These are phyloP conservation scores for Penicillium corylophilum DNA, from an alignment of 2,329 filamentous ascomycete species.

Conservation along the genomic window DNA sequence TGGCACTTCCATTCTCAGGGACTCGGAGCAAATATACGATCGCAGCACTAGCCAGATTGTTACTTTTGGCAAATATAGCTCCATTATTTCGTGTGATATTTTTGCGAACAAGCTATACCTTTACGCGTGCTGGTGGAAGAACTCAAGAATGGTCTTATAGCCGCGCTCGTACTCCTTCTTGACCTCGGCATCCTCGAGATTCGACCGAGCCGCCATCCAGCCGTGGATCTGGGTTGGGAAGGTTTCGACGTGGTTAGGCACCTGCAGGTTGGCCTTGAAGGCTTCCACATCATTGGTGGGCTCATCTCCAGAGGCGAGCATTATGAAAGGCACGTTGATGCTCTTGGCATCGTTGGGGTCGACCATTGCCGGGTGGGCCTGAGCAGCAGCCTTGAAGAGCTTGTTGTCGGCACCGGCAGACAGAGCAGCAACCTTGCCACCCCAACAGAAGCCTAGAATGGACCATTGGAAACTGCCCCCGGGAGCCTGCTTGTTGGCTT, in stretches of 20 bases:
- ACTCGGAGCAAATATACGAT: neutral
- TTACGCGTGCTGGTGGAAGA: conserved; percentile 43
- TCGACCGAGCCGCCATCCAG: conserved; percentile 47
- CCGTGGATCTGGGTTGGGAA: conserved; percentile 47
- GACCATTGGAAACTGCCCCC: conserved; percentile 54
- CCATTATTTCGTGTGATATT: neutral
- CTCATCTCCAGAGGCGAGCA: conserved; percentile 60
- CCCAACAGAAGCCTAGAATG: conserved; percentile 63
- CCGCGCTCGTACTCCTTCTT: conserved; percentile 46
- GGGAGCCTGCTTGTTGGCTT: conserved; percentile 50
- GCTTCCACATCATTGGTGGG: conserved; percentile 47
- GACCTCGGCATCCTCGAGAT: conserved; percentile 41
- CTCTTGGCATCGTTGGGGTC: conserved; percentile 57
- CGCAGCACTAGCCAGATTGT: neutral
- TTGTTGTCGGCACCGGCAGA: conserved; percentile 50
- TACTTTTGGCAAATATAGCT: neutral
- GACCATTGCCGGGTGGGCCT: conserved; percentile 61
- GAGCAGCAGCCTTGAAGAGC: conserved; percentile 57
- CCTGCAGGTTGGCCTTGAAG: conserved; percentile 41
- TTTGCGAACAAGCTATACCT: neutral
- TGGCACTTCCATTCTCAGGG: neutral
- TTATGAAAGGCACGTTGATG: conserved; percentile 56
- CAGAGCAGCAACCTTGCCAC: conserved; percentile 57
- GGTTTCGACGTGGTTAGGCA: conserved; percentile 45
- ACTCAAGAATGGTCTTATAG: conserved; percentile 42